Evolutionary conservation across 1,284 basidiomycete genomes (phyloP), one percentile per base, ranked within the genome.

Genomic region (Ustilago trichophora): DNA sequence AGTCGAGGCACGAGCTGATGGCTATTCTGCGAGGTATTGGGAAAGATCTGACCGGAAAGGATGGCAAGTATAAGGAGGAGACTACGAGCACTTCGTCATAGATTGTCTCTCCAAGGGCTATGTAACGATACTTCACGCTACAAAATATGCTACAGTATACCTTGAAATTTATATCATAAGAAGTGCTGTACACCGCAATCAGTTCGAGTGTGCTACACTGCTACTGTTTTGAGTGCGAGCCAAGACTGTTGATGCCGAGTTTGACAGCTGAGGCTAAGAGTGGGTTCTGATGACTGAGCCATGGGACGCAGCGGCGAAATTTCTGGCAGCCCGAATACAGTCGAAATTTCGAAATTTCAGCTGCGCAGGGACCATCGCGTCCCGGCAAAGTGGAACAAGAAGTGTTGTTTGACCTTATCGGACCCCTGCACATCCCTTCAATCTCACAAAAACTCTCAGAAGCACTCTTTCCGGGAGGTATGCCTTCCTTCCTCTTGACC

Each of bases 1-100:
- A 96, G 84, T 91, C 90, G 60, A 84, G 91, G 38, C 83, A 77
- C 5, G 90, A 89, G 2, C 76, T 94, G 25, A 40, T 26, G 4
- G 82, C 86, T 75, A 90, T 93, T 46, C 36, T 73, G 12, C 82
- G 78, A 41, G 91, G 91, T 4, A 83, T 91, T 35, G 70, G 87
- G 56, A 57, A 55, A 43, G 76, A 77, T 31, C 10, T 78, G 11
- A 51, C 58, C 5, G 69, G 72, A 4, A 52, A 53, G 40, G 53
- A 56, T 19, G 60, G 53, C 32, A 63, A 63, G 53, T 38, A 27
- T 15, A 10, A 25, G 12, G 41, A 53, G 12, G 50, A 38, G 3
- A 25, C 26, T 6, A 18, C 21, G 1, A 40, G 15, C 27, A n/a
- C 48, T 13, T 58, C 48, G 13, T 43, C 40, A 16, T 60, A 44